Percentiles rank a stretch among this genome's conserved stretches.
phyloP scores from a whole-genome alignment of 495 filamentous ascomycete genomes.

The Xylaria grammica region DNA sequence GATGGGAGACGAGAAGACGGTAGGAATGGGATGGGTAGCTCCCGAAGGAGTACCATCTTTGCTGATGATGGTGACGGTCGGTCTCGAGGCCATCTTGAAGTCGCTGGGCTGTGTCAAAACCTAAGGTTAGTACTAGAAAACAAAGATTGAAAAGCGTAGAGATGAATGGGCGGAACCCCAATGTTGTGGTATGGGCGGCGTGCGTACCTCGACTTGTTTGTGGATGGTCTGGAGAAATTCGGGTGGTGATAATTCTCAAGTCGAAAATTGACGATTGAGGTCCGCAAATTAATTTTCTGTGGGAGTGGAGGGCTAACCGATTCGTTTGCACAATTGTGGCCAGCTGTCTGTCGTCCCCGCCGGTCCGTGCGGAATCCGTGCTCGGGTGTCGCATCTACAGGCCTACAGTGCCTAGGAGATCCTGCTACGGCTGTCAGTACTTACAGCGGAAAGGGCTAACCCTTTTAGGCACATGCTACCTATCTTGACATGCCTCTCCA shows the following conservation, averaged over 20 bases:
- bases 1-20: constrained; percentile 95
- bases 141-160: not conserved
- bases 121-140: constrained; percentile 23
- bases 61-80: constrained; percentile 91
- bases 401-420: no score
- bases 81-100: constrained; percentile 85
- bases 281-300: constrained; percentile 40
- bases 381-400: no score
- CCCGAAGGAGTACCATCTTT: constrained; percentile 90
- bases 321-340: constrained; percentile 9
- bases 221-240: constrained; percentile 33
- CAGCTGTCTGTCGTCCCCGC: not conserved
- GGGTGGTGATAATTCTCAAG: constrained; percentile 31
- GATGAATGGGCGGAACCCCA: constrained; percentile 7
- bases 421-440: no score
- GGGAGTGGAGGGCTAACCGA: constrained; percentile 41
- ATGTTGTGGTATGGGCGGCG: constrained; percentile 19
- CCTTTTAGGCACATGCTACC: no score
- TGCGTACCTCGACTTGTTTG: constrained; percentile 38
- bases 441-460: no score
- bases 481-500: no score
- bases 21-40: constrained; percentile 84
- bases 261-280: constrained; percentile 29
- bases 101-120: constrained; percentile 29
- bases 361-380: constrained; percentile 5